Base-by-base conservation (phyloP, 352 stramenopile genomes). In the Globisporangium canariense region DNA sequence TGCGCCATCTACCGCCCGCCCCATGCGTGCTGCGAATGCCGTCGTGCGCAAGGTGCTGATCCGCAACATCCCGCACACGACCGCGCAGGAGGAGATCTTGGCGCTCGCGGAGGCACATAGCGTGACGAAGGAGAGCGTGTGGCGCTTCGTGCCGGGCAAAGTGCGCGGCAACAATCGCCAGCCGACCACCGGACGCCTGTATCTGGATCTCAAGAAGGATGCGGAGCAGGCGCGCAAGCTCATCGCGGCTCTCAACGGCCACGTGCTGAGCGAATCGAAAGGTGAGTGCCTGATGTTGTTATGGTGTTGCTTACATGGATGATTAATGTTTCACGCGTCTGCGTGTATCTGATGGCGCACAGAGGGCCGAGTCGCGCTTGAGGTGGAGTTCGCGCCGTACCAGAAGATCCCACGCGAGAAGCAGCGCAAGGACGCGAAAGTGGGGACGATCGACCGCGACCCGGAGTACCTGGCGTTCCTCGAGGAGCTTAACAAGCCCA, bases 391-490 rank as follows among this genome's bases (percentile, higher is more conserved):
- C 46, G 83, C 86, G 22, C 86, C 81, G 49, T 92, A 88, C 64
- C 84, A 93, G 69, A 92, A 91, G 65, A 74, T 95, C 28, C 78
- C 84, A 32, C 78, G 84, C 14, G 84, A 95, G 56, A 95, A 93
- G 55, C 75, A 81, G 64, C 81, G 83, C 66, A 90, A 89, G 49
- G 86, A 95, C 62, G 72, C 79, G 28, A 95, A 95, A 64, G 65
- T 79, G 20, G 81, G 79, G 32, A 91, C 81, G 6, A 87, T 93
- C 49, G 81, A 91, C 41, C 73, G 77, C 32, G 86, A 95, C 54
- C 73, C 79, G 0, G 84, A 93, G 56, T 95, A 77, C 55, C 20
- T 91, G 18, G 78, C 77, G 20, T 93, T 93, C 64, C 62, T 95
- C 57, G 81, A 93, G 25, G 81, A 83, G 40, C 69, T 95, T 34